Evolutionary conservation across 352 stramenopile species (phyloP).

Genomic region (Globisporangium apiculatum): DNA sequence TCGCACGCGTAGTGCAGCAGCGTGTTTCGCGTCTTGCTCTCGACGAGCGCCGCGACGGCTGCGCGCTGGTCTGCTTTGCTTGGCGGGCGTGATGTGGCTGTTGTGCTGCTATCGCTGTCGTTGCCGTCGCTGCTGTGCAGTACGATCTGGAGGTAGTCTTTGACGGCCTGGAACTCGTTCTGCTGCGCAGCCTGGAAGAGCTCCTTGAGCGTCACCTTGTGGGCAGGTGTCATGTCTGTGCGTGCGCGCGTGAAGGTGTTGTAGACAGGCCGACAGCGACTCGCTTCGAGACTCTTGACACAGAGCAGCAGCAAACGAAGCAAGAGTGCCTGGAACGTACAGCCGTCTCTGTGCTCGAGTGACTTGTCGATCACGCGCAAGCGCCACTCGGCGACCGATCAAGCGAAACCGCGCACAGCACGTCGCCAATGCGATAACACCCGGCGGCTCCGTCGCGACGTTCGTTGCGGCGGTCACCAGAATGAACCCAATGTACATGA

Average conservation of each 20-base stretch:
- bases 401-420: no score
- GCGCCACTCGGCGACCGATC: no score
- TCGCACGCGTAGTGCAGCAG: conserved; percentile 76
- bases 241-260: not conserved
- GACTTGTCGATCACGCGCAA: no score
- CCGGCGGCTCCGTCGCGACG: no score
- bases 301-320: no score
- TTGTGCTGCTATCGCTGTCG: conserved; percentile 1
- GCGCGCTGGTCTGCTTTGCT: conserved; percentile 3
- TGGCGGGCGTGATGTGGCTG: not conserved
- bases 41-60: conserved; percentile 35
- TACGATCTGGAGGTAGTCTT: conserved; percentile 49
- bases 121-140: conserved; percentile 28
- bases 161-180: conserved; percentile 54
- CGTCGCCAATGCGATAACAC: no score
- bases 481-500: no score
- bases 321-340: no score
- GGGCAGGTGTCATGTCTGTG: not conserved
- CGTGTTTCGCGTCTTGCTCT: conserved; percentile 65
- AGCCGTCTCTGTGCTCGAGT: no score
- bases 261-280: not conserved
- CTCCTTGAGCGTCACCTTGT: conserved; percentile 43
- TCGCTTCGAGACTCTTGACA: no score
- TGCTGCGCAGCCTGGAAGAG: conserved; percentile 64
- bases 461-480: no score